phyloP scores from a whole-genome alignment of 2,329 filamentous ascomycete species.

The Calonectria henricotiae region DNA sequence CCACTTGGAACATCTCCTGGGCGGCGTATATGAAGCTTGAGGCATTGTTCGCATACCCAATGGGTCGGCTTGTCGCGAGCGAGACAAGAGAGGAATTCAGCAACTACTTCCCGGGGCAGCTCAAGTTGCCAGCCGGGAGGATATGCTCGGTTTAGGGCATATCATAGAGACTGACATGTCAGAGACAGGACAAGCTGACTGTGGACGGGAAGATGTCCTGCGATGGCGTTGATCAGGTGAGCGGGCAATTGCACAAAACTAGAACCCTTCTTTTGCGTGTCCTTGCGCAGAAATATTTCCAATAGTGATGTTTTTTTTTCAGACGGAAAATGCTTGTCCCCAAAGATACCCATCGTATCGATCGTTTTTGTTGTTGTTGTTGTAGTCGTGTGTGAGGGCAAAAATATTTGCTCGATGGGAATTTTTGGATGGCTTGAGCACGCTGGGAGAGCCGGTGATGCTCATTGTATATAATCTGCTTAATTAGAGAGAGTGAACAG shows the following conservation, averaged over 20 bases:
- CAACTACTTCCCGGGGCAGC: conserved; percentile 2
- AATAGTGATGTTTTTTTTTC: background rate
- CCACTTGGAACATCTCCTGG: background rate
- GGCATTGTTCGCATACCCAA: conserved; percentile 40
- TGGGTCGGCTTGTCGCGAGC: conserved; percentile 31
- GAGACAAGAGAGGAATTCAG: conserved; percentile 29
- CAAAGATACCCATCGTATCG: background rate
- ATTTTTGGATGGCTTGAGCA: too few species aligned
- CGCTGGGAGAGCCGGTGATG: too few species aligned
- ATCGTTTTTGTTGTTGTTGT: too few species aligned
- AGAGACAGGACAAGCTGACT: conserved; percentile 26
- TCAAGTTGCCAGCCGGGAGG: background rate
- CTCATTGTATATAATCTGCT: too few species aligned
- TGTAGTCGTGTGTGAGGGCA: background rate
- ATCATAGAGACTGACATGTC: conserved; percentile 8
- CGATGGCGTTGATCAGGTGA: conserved; percentile 22
- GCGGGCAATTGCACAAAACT: conserved; percentile 14
- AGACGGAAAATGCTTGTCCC: background rate
- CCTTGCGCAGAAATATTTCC: too few species aligned
- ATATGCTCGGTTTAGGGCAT: background rate
- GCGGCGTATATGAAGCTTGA: conserved; percentile 20
- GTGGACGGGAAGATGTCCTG: conserved; percentile 7
- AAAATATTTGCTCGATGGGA: background rate
- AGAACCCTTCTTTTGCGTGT: background rate
- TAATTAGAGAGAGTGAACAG: too few species aligned